Percentiles rank a stretch among this genome's conserved stretches.
These are phyloP conservation scores for Imleria badia DNA, from an alignment of 768 basidiomycete genomes.

Conservation along the genomic window DNA sequence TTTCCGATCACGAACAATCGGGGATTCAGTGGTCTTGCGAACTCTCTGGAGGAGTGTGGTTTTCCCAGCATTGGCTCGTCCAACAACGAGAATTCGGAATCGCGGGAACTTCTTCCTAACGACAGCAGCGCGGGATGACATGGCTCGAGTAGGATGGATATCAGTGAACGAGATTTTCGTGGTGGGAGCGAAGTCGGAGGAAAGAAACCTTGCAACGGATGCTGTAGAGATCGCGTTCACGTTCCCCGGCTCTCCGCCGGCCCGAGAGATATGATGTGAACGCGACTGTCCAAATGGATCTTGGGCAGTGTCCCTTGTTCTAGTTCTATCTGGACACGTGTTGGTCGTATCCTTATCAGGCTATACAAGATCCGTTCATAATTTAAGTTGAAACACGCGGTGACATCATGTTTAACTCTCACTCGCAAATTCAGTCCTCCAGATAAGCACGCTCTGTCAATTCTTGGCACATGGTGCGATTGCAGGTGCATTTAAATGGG, in stretches of 20 bases:
- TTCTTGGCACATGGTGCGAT: too few species aligned
- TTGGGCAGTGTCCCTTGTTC: too few species aligned
- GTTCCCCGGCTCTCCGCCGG: neutral
- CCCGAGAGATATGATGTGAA: too few species aligned
- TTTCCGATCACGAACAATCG: slow-evolving; percentile 24
- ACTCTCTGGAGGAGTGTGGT: slow-evolving; percentile 41
- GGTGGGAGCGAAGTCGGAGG: neutral
- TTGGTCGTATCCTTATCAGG: too few species aligned
- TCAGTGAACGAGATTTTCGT: neutral
- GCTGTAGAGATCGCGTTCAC: neutral
- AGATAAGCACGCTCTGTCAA: too few species aligned
- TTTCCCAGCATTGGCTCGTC: slow-evolving; percentile 41
- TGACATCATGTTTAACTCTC: too few species aligned
- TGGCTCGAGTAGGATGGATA: neutral
- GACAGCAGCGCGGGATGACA: neutral
- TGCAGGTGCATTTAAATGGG: too few species aligned
- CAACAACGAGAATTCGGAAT: slow-evolving; percentile 43
- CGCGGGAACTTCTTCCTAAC: slow-evolving; percentile 7
- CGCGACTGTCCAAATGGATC: too few species aligned
- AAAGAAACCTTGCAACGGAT: neutral
- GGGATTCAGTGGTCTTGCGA: slow-evolving; percentile 35
- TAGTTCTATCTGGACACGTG: too few species aligned
- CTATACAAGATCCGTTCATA: too few species aligned
- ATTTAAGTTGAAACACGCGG: too few species aligned
- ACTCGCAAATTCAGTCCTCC: too few species aligned